phyloP scores from a whole-genome alignment of 176 grass and related monocot genomes.

The Avena insularis region DNA sequence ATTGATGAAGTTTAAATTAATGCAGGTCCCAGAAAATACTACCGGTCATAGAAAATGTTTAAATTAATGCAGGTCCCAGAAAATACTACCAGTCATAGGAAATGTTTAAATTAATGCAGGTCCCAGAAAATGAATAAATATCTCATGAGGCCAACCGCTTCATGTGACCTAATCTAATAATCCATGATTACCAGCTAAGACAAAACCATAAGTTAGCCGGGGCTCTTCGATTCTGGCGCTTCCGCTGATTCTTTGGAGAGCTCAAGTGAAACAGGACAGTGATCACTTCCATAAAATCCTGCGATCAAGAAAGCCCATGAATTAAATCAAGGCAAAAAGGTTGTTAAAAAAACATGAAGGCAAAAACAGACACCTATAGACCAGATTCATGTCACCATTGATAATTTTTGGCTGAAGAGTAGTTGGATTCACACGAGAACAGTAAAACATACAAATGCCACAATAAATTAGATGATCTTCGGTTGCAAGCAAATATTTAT shows the following conservation, averaged over 20 bases:
- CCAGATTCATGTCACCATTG: slow-evolving; percentile 4
- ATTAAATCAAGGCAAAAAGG: background rate
- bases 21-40: background rate
- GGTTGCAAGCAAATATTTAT: slow-evolving; percentile 4
- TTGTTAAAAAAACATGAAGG: background rate
- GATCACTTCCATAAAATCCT: slow-evolving; percentile 68
- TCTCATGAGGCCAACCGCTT: background rate
- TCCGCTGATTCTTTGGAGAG: slow-evolving; percentile 35
- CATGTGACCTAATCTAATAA: slow-evolving; percentile 7
- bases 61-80: background rate
- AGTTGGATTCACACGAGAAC: slow-evolving; percentile 24
- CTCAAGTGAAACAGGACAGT: slow-evolving; percentile 54
- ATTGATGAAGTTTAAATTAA: background rate
- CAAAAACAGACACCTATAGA: background rate
- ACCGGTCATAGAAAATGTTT: background rate
- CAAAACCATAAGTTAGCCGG: slow-evolving; percentile 23
- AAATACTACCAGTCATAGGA: background rate
- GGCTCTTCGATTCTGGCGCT: slow-evolving; percentile 18
- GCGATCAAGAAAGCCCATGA: slow-evolving; percentile 12
- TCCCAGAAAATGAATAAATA: slow-evolving; percentile 1
- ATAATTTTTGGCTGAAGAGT: background rate
- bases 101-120: slow-evolving; percentile 6
- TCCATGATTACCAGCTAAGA: background rate
- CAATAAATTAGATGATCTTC: background rate
- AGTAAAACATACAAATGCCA: background rate